A percentile compares a stretch with the other conserved stretches of the same genome.
Evolutionary conservation across 2,329 filamentous ascomycete genomes (phyloP).

Genomic region (Aspergillus sergii): DNA sequence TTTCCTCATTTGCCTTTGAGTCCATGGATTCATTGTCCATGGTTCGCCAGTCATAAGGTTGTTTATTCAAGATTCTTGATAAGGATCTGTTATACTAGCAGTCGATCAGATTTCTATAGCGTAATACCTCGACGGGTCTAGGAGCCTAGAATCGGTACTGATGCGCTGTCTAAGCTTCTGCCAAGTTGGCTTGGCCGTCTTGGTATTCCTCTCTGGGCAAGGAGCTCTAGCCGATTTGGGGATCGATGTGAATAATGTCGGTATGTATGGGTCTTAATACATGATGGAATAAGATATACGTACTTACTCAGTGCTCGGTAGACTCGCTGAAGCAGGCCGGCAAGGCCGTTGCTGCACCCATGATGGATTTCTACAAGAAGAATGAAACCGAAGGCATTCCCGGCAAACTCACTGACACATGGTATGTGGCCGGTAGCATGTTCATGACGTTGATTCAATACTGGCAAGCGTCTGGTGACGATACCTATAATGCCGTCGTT

Average conservation of each 20-base stretch:
- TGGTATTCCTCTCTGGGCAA: not conserved
- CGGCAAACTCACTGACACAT: not conserved
- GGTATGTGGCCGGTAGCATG: not conserved
- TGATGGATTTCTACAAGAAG: not conserved
- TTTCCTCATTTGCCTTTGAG: not conserved
- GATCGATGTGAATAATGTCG: not conserved
- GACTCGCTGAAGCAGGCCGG: not conserved
- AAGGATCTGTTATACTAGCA: not conserved
- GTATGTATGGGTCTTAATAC: not conserved
- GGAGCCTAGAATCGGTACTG: not conserved
- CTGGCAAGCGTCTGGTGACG: not conserved
- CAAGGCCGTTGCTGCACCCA: not conserved
- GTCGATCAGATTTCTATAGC: not conserved
- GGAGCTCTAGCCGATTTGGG: not conserved
- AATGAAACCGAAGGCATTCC: not conserved
- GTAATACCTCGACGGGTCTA: not conserved
- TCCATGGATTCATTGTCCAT: not conserved
- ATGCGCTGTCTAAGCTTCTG: not conserved
- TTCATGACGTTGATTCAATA: not conserved
- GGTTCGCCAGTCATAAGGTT: not conserved
- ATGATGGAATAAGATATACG: not conserved
- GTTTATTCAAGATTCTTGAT: not conserved
- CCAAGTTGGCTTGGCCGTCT: not conserved
- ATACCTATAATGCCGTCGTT: not conserved
- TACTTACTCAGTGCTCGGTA: not conserved